Evolutionary conservation across 768 basidiomycete species (phyloP), one percentile per base, ranked within the genome.

Genomic region (Sarcodon sp.): DNA sequence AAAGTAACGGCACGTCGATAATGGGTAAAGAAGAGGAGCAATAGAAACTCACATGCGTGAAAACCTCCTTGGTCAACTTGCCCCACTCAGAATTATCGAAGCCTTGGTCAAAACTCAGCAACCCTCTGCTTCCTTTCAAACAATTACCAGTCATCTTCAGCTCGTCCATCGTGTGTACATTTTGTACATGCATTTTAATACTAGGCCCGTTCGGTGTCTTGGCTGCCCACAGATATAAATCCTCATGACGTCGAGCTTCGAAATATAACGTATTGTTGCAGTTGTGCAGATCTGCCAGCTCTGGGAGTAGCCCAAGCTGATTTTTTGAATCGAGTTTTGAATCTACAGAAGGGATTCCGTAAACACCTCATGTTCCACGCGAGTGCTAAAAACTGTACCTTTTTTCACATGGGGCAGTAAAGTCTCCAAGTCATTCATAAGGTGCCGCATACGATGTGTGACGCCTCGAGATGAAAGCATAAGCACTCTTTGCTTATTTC

Each of bases 101-200:
- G 38, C 71, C 77, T 51, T 81, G 77, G 65, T 96, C 93, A 62
- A 99, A 99, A 60, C 87, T 88, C 54, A 98, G 67, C 47, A 98
- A 68, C 4, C 93, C 94, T 47, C 96, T 70, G 58, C 87, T 88
- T 13, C 96, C 96, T 66, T 94, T 96, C 55, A 99, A 66, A 64
- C 96, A 99, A 64, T 99, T 98, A 33, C 96, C 96, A 6, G 92
- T 94, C 93, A 99, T 87, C 70, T 98, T 98, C 54, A 99, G 73
- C 65, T 99, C 96, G 67, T 98, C 96, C 96, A 98, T 98, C 38
- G 96, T 99, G 64, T 99, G 96, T 47, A 94, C 75, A 60, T 98
- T 99, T 66, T 96, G 93, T 12, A 97, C 94, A 60, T 98, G 96
- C 72, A 97, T 75, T 64, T 97, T 97, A 60, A 93, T 80, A 59